Conservation (phyloP, 768 basidiomycete species). For the Astraeus odoratus region DNA sequence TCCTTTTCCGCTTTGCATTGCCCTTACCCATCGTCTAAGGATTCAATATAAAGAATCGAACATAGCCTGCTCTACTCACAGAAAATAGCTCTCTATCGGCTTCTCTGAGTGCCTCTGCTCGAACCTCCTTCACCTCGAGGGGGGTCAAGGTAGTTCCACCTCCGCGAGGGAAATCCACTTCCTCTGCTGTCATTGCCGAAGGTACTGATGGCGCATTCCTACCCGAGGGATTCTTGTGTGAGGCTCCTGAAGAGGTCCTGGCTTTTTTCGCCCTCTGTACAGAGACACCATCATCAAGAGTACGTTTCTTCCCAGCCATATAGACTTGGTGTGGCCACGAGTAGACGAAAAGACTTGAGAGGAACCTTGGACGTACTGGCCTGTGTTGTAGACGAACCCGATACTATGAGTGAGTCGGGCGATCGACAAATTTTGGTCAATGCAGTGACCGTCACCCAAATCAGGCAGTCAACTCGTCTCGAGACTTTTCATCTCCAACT, state of each 20-base stretch:
- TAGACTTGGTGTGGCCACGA: neutral
- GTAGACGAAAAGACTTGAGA: neutral
- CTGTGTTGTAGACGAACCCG: no score
- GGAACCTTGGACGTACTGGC: no score
- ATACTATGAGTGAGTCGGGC: no score
- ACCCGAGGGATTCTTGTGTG: conserved; percentile 16
- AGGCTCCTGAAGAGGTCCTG: conserved; percentile 35
- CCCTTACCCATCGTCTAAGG: conserved; percentile 37
- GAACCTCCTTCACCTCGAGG: conserved; percentile 78
- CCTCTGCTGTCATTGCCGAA: conserved; percentile 47
- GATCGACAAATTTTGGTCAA: no score
- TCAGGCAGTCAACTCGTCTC: neutral
- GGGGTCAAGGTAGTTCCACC: conserved; percentile 88
- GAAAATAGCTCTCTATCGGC: conserved; percentile 75
- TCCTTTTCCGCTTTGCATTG: conserved; percentile 37
- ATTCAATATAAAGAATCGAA: conserved; percentile 3
- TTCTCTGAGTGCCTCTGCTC: conserved; percentile 79
- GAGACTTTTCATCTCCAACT: neutral
- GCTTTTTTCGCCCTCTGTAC: conserved; percentile 53
- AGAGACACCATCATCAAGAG: conserved; percentile 46
- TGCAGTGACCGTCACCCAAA: no score
- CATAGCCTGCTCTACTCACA: conserved; percentile 32
- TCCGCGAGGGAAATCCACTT: conserved; percentile 92
- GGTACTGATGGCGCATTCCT: conserved; percentile 25
- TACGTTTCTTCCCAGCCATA: conserved; percentile 54